Evolutionary conservation across 140 eudicot genomes (phyloP).

Genomic region (Oenanthe javanica): DNA sequence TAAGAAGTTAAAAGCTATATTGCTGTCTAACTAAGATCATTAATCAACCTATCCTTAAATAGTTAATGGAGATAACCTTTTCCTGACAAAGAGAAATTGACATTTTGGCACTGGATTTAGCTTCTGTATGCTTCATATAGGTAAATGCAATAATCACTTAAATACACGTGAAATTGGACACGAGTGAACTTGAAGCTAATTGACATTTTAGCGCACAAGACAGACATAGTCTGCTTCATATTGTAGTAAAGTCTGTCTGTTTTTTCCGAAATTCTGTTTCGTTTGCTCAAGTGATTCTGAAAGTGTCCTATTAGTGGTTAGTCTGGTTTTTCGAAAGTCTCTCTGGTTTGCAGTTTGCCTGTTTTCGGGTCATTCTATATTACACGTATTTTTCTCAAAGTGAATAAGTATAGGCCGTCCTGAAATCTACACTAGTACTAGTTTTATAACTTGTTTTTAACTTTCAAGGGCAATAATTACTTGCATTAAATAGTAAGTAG

Average conservation of each 20-base stretch:
- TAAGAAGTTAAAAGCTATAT: background rate
- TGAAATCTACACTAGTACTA: too few species aligned
- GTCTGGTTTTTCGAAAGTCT: background rate
- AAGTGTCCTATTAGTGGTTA: background rate
- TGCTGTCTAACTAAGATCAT: background rate
- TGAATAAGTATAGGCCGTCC: too few species aligned
- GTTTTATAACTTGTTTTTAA: too few species aligned
- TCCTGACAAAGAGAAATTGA: background rate
- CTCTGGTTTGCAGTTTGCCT: too few species aligned
- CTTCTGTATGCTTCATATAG: background rate
- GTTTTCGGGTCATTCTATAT: too few species aligned
- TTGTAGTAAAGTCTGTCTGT: background rate
- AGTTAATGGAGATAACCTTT: background rate
- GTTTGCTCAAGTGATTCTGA: too few species aligned
- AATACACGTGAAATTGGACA: background rate
- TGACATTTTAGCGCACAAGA: background rate
- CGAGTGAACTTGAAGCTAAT: background rate
- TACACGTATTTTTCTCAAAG: too few species aligned
- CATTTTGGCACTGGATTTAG: background rate
- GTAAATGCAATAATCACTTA: too few species aligned
- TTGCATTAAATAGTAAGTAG: background rate
- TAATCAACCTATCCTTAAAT: background rate
- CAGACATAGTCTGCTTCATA: background rate
- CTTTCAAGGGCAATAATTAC: too few species aligned
- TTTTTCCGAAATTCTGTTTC: too few species aligned